Base-by-base conservation (phyloP, 192 early-diverging fungal genomes). In the Coemansia guatemalensis region DNA sequence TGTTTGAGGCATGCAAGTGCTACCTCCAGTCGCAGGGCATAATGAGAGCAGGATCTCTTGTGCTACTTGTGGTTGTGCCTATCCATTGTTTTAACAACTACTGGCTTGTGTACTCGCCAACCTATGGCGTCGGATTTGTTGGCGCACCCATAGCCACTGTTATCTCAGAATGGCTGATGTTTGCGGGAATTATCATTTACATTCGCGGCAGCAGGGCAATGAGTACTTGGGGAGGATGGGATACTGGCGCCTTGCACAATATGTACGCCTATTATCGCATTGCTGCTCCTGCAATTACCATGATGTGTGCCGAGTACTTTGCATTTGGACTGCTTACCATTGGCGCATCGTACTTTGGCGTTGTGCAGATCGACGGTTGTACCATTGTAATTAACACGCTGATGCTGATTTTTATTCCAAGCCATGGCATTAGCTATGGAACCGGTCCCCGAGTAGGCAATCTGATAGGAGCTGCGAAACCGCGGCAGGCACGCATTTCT, bases 201-300 rank as follows among this genome's bases (percentile, higher is more conserved):
- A 85, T 83, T 21, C 60, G 67, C 23, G 23, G 23, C 25, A 80
- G 81, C 24, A 75, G 86, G 27, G 90, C 90, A 33, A 62, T 69
- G 20, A 76, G 88, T 14, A 84, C 80, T 17, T 96, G 90, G 92
- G 92, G 90, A 32, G 93, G 91, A 3, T 92, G 88, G 85, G 85
- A 88, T 5, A 67, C 69, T 8, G 78, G 84, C 29, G 85, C 86
- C 4, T 67, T 92, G 39, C 68, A 82, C 44, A 80, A 72, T 23
- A 86, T 85, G 83, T 58, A 56, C 5, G 69, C 67, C 25, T 88
- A 85, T 56, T 47, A 85, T 51, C 76, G 74, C 22, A 71, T 96
- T 23, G 93, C 89, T 5, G 41, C 89, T 8, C 89, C 93, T 0
- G 88, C 89, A 0, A 81, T 91, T n/a, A 53, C 88, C 30, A 95